phyloP scores from a whole-genome alignment of 1,139 yeast species.

The Yamadazyma blattariae region DNA sequence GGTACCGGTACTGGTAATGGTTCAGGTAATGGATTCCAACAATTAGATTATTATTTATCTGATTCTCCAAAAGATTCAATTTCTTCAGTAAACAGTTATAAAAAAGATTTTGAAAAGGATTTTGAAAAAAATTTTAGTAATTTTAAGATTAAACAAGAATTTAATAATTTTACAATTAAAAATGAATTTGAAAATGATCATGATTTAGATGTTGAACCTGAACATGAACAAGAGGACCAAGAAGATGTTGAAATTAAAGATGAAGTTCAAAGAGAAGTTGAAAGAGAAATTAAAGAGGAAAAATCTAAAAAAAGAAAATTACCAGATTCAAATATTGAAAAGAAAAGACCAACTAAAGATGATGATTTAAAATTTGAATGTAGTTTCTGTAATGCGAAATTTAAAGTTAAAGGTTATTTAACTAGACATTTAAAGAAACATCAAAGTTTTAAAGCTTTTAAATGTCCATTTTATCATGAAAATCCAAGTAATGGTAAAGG shows the following conservation, averaged over 20 bases:
- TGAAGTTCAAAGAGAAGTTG: not conserved
- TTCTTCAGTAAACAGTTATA: too few species aligned
- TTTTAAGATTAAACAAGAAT: not conserved
- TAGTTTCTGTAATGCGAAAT: conserved; percentile 42
- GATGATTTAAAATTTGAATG: conserved; percentile 25
- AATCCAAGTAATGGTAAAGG: conserved; percentile 18
- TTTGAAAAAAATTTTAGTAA: not conserved
- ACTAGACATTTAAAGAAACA: conserved; percentile 58
- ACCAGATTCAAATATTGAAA: not conserved
- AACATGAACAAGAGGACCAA: too few species aligned
- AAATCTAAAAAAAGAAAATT: conserved; percentile 4
- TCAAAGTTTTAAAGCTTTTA: conserved; percentile 46
- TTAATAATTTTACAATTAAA: not conserved
- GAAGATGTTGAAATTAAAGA: not conserved
- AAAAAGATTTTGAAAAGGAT: not conserved
- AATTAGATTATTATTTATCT: not conserved
- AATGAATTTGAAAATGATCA: too few species aligned
- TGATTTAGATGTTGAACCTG: too few species aligned
- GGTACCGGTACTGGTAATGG: not conserved
- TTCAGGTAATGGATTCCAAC: too few species aligned
- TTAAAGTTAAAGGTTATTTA: conserved; percentile 55
- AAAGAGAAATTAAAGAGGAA: not conserved
- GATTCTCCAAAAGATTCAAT: not conserved
- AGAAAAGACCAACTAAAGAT: conserved; percentile 3
- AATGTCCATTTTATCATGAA: conserved; percentile 52